Percentiles rank a stretch among this genome's conserved stretches.
Evolutionary conservation across 2,329 filamentous ascomycete genomes (phyloP).

Genomic region (Berkeleyomyces basicola): DNA sequence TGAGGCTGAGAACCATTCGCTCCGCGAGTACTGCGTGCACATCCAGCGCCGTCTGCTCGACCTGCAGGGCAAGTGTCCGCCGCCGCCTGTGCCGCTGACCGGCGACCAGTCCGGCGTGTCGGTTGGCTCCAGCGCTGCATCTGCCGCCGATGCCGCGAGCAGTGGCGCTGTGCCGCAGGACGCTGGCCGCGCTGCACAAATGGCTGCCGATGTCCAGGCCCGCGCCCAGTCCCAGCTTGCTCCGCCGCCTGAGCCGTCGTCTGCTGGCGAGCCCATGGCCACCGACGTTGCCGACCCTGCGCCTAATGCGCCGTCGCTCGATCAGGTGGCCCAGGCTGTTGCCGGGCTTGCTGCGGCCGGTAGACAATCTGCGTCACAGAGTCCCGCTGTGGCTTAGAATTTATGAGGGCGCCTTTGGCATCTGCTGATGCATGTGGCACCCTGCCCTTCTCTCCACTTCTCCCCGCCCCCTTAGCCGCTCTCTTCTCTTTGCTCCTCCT

Average conservation of each 20-base stretch:
- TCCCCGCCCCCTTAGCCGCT: background rate
- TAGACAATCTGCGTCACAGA: constrained; percentile 18
- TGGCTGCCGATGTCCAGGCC: background rate
- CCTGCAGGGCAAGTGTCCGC: constrained; percentile 66
- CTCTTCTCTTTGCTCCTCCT: too few relatives aligned
- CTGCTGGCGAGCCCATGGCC: constrained; percentile 20
- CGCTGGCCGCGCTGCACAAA: background rate
- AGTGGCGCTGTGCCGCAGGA: background rate
- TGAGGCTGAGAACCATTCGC: constrained; percentile 73
- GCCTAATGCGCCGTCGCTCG: constrained; percentile 25
- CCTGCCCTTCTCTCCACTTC: background rate
- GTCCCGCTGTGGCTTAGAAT: background rate
- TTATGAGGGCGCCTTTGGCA: background rate
- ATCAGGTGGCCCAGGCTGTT: constrained; percentile 34
- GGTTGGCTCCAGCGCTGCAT: background rate
- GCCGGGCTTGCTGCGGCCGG: constrained; percentile 26
- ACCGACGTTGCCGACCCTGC: constrained; percentile 14
- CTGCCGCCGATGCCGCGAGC: background rate
- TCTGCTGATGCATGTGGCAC: background rate
- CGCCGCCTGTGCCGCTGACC: constrained; percentile 39
- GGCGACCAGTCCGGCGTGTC: constrained; percentile 1
- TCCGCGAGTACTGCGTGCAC: constrained; percentile 84
- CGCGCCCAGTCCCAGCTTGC: constrained; percentile 17
- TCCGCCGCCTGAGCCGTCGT: constrained; percentile 28
- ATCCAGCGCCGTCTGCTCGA: constrained; percentile 78